Percentiles rank a stretch among this genome's conserved stretches.
Conservation (phyloP, 108 stramenopile genomes). For the Cyclotella cryptica region DNA sequence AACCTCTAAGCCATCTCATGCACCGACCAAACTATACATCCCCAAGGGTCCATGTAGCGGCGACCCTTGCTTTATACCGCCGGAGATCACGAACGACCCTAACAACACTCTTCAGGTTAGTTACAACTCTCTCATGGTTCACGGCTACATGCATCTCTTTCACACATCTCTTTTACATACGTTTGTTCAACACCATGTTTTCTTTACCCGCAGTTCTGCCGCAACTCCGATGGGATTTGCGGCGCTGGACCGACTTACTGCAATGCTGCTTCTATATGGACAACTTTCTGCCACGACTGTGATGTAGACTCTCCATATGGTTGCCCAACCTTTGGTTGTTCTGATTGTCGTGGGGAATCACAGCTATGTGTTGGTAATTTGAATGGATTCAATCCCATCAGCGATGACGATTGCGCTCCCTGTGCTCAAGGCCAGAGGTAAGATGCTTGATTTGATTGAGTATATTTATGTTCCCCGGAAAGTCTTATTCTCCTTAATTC, state of each 20-base stretch:
- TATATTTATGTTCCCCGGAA: too few species aligned
- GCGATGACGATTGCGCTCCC: constrained; percentile 30
- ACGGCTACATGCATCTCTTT: too few species aligned
- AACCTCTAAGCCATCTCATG: background rate
- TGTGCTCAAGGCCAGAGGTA: constrained; percentile 28
- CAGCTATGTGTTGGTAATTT: constrained; percentile 38
- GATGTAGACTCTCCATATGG: constrained; percentile 32
- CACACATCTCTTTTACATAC: too few species aligned
- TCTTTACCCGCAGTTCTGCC: constrained; percentile 13
- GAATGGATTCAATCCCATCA: constrained; percentile 38
- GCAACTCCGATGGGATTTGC: constrained; percentile 27
- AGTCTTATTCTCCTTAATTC: too few species aligned
- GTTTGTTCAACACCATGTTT: too few species aligned
- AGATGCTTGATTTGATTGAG: too few species aligned
- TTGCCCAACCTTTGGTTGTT: constrained; percentile 36
- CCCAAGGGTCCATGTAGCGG: constrained; percentile 30
- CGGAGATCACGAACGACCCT: constrained; percentile 14
- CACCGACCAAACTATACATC: constrained; percentile 14
- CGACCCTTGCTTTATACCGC: constrained; percentile 31
- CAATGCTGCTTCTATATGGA: constrained; percentile 44
- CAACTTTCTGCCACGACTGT: constrained; percentile 36
- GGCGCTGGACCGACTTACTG: constrained; percentile 32
- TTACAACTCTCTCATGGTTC: too few species aligned
- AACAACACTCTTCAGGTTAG: constrained; percentile 10
- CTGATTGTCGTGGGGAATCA: constrained; percentile 27